Percentiles rank a stretch among this genome's conserved stretches.
Conservation (phyloP, 208 protist species). For the Wallacemonas sp. region DNA sequence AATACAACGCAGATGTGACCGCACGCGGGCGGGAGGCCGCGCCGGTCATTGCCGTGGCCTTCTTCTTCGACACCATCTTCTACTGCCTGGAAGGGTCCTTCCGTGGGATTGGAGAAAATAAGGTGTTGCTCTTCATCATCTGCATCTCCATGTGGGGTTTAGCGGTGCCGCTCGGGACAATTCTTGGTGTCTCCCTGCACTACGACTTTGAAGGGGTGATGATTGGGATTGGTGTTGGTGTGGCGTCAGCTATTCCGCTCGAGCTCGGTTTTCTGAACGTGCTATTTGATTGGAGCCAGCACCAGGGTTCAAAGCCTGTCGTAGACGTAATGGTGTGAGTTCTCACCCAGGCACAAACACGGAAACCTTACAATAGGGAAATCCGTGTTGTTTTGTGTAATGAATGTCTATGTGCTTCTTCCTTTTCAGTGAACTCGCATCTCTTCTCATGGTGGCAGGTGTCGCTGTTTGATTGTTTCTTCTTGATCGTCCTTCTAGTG, state of each 20-base stretch:
- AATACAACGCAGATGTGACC: conserved; percentile 25
- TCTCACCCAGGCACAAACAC: too few relatives aligned
- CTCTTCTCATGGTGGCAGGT: too few relatives aligned
- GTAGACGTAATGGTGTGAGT: too few relatives aligned
- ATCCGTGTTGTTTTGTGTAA: too few relatives aligned
- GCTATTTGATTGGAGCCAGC: conserved; percentile 1
- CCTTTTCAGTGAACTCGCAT: too few relatives aligned
- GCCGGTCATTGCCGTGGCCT: conserved; percentile 9
- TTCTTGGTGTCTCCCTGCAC: conserved; percentile 14
- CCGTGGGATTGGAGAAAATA: conserved; percentile 28
- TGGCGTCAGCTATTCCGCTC: conserved; percentile 7
- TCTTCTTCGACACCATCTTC: conserved; percentile 32
- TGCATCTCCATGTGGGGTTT: conserved; percentile 29
- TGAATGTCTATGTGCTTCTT: too few relatives aligned
- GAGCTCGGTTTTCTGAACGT: conserved; percentile 16
- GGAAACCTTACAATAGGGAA: too few relatives aligned
- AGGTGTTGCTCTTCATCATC: conserved; percentile 13
- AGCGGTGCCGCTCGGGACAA: conserved; percentile 19
- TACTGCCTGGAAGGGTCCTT: conserved; percentile 31
- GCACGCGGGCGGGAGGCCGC: conserved; percentile 10
- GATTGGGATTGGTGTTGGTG: conserved; percentile 4
- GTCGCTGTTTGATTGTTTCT: too few relatives aligned
- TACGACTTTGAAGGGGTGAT: conserved; percentile 20
- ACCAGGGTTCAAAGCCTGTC: background rate
- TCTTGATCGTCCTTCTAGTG: background rate